Percentiles rank a stretch among this genome's conserved stretches.
Evolutionary conservation across 1,284 basidiomycete species (phyloP).

Genomic region (Leccinum griseonigrum): DNA sequence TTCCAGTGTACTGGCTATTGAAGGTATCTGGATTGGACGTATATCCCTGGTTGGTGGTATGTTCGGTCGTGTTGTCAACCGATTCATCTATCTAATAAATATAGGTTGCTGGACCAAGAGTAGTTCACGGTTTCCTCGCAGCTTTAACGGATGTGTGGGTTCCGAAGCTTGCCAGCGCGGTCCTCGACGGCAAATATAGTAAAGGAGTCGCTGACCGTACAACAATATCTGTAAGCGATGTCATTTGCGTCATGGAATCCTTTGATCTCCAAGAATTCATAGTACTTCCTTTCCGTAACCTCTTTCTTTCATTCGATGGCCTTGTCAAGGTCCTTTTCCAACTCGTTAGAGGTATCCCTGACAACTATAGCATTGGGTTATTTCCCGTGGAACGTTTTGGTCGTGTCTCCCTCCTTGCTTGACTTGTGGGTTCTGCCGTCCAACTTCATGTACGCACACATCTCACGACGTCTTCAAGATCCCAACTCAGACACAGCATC

Average conservation of each 20-base stretch:
- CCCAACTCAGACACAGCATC: conserved; percentile 38
- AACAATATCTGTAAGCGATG: conserved; percentile 58
- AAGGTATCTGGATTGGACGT: conserved; percentile 42
- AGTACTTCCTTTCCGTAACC: conserved; percentile 82
- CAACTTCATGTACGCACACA: neutral
- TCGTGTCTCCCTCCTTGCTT: conserved; percentile 15
- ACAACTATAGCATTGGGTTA: conserved; percentile 76
- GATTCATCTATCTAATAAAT: conserved; percentile 5
- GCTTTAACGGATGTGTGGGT: conserved; percentile 80
- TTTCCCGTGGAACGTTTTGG: conserved; percentile 68
- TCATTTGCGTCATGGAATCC: neutral
- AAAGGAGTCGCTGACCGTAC: conserved; percentile 30
- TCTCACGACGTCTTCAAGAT: conserved; percentile 25
- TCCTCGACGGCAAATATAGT: conserved; percentile 58
- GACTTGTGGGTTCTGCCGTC: conserved; percentile 19
- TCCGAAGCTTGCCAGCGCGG: conserved; percentile 56
- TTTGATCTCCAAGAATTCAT: conserved; percentile 6
- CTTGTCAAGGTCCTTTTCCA: conserved; percentile 87
- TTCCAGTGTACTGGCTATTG: conserved; percentile 75
- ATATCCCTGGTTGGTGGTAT: conserved; percentile 29
- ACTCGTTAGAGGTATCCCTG: conserved; percentile 88
- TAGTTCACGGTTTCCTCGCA: conserved; percentile 81
- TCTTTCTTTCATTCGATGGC: conserved; percentile 88
- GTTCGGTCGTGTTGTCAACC: conserved; percentile 4
- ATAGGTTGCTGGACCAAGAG: conserved; percentile 68